These are phyloP conservation scores for Phyllosticta paracitricarpa DNA, from an alignment of 2,329 filamentous ascomycete species.

Conservation along the genomic window DNA sequence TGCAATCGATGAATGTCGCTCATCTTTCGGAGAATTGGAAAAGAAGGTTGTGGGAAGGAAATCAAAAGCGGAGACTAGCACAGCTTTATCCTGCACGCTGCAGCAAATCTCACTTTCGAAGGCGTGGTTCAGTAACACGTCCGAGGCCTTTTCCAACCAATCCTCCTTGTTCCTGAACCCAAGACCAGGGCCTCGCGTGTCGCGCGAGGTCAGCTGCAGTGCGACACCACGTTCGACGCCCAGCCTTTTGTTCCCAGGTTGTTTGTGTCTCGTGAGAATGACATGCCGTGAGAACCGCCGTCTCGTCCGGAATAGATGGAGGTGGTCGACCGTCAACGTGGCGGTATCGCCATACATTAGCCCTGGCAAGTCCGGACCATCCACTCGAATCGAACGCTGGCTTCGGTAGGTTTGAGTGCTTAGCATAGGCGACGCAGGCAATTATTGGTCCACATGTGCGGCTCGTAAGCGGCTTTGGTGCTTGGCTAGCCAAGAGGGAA, in stretches of 20 bases:
- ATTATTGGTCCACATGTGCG: background rate
- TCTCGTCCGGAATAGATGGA: background rate
- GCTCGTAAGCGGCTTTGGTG: background rate
- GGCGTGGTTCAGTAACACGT: background rate
- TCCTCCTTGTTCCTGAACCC: background rate
- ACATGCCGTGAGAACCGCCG: background rate
- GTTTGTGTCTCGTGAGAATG: background rate
- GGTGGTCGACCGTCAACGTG: background rate
- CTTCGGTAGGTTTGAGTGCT: background rate
- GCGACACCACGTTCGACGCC: background rate
- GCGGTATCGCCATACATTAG: background rate
- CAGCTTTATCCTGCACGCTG: background rate
- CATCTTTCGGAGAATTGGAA: background rate
- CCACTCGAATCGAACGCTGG: background rate
- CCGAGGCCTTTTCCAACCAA: background rate
- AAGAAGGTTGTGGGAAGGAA: background rate
- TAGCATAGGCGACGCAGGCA: background rate
- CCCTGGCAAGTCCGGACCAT: background rate
- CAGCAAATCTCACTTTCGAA: background rate
- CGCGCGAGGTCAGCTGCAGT: background rate
- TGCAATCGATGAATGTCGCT: slow-evolving; percentile 18
- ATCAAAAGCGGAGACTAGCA: background rate
- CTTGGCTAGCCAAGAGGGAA: background rate
- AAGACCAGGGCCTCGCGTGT: background rate
- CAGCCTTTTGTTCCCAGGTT: background rate